Percentiles rank a stretch among this genome's conserved stretches.
phyloP scores from a whole-genome alignment of 2,329 filamentous ascomycete species.

The Scytalidium sp. region DNA sequence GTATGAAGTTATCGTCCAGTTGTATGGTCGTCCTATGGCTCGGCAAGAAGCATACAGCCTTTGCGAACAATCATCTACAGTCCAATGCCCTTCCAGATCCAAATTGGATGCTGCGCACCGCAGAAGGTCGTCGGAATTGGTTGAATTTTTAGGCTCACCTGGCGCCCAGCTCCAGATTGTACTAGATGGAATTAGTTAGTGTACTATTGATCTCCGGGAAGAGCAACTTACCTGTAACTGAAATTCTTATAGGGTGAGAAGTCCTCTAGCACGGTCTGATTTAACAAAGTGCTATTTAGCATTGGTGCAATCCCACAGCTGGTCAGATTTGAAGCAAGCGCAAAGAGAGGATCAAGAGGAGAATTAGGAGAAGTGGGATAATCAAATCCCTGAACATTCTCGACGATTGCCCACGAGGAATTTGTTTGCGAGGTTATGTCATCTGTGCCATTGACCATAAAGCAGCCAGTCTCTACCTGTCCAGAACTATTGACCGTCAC shows the following conservation, averaged over 20 bases:
- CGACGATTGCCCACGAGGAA: conserved; percentile 49
- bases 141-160: conserved; percentile 48
- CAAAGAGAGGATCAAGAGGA: conserved; percentile 27
- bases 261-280: conserved; percentile 45
- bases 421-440: conserved; percentile 40
- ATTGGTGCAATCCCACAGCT: conserved; percentile 59
- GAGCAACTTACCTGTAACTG: conserved; percentile 32
- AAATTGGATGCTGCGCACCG: conserved; percentile 52
- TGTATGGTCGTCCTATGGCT: conserved; percentile 47
- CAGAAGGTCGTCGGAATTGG: conserved; percentile 28
- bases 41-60: conserved; percentile 55
- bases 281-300: conserved; percentile 53
- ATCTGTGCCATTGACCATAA: conserved; percentile 38
- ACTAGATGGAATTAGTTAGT: conserved; percentile 1
- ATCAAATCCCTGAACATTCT: conserved; percentile 24
- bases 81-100: conserved; percentile 53
- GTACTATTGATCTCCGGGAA: background rate
- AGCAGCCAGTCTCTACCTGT: conserved; percentile 47
- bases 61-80: conserved; percentile 50
- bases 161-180: conserved; percentile 60
- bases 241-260: conserved; percentile 47
- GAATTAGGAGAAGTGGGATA: conserved; percentile 23
- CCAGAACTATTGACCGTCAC: conserved; percentile 35
- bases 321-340: conserved; percentile 37
- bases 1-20: conserved; percentile 49